These are phyloP conservation scores for Orbilia oligospora DNA, from an alignment of 2,329 filamentous ascomycete species.

Conservation along the genomic window DNA sequence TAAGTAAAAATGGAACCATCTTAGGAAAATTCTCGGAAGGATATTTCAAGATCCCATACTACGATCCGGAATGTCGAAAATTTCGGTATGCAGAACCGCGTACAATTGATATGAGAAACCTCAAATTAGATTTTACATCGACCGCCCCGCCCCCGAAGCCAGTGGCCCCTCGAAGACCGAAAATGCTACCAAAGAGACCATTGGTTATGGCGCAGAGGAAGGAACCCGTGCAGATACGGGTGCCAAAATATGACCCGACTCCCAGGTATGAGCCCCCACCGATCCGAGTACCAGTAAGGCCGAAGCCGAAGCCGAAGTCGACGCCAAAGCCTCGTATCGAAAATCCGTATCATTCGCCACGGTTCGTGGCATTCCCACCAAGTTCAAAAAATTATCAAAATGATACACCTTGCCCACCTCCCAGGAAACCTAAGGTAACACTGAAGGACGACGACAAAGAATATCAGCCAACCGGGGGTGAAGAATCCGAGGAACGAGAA, in stretches of 20 bases:
- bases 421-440: slow-evolving; percentile 10
- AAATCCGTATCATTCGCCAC: slow-evolving; percentile 35
- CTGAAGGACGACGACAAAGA: slow-evolving; percentile 27
- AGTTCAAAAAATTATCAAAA: neutral
- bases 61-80: slow-evolving; percentile 14
- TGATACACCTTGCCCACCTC: slow-evolving; percentile 47
- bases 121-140: slow-evolving; percentile 39
- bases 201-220: slow-evolving; percentile 43
- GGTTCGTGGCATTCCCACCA: slow-evolving; percentile 26
- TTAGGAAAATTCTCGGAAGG: slow-evolving; percentile 29
- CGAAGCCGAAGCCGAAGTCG: neutral
- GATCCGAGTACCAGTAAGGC: slow-evolving; percentile 11
- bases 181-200: slow-evolving; percentile 22
- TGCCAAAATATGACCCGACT: slow-evolving; percentile 18
- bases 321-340: neutral
- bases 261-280: slow-evolving; percentile 3
- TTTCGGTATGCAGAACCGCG: slow-evolving; percentile 43
- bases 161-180: slow-evolving; percentile 9
- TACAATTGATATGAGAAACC: slow-evolving; percentile 33
- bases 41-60: slow-evolving; percentile 42
- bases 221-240: slow-evolving; percentile 8
- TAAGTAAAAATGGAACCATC: slow-evolving; percentile 26
- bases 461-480: slow-evolving; percentile 25
- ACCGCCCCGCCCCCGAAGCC: slow-evolving; percentile 40
- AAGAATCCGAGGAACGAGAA: slow-evolving; percentile 12